phyloP scores from a whole-genome alignment of 129 eudicot species.

The Pittosporum tobira region DNA sequence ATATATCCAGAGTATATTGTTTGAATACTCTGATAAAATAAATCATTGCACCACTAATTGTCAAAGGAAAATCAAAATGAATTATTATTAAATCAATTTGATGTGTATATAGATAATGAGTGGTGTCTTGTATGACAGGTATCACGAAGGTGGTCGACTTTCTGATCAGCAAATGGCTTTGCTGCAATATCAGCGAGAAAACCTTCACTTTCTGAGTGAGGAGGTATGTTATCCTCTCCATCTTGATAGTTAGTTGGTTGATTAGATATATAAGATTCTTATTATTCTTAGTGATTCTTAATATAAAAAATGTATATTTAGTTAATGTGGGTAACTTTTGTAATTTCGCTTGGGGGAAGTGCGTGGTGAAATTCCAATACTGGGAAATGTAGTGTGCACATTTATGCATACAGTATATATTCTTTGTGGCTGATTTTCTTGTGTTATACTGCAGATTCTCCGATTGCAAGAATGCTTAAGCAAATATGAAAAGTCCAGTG shows the following conservation, averaged over 20 bases:
- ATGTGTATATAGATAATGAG: background rate
- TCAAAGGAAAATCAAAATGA: no score
- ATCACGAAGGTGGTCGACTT: slow-evolving; percentile 83
- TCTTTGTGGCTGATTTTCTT: slow-evolving; percentile 1
- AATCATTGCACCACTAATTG: no score
- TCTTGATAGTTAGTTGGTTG: no score
- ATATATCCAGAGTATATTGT: no score
- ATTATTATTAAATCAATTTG: no score
- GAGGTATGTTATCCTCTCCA: no score
- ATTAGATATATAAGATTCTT: background rate
- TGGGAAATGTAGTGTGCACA: background rate
- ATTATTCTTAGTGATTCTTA: background rate
- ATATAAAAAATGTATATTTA: background rate
- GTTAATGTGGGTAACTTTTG: background rate
- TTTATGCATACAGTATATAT: background rate
- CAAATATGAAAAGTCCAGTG: slow-evolving; percentile 78
- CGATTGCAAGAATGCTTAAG: slow-evolving; percentile 91
- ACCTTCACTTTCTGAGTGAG: slow-evolving; percentile 92
- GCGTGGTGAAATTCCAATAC: background rate
- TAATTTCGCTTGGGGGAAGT: background rate
- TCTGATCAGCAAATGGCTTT: slow-evolving; percentile 99
- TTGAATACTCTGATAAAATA: no score
- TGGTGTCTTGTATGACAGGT: slow-evolving; percentile 46
- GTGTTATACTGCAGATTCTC: slow-evolving; percentile 52
- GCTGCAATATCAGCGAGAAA: slow-evolving; percentile 91